Evolutionary conservation across 352 stramenopile species (phyloP).

Genomic region (Globisporangium acanthophoron): DNA sequence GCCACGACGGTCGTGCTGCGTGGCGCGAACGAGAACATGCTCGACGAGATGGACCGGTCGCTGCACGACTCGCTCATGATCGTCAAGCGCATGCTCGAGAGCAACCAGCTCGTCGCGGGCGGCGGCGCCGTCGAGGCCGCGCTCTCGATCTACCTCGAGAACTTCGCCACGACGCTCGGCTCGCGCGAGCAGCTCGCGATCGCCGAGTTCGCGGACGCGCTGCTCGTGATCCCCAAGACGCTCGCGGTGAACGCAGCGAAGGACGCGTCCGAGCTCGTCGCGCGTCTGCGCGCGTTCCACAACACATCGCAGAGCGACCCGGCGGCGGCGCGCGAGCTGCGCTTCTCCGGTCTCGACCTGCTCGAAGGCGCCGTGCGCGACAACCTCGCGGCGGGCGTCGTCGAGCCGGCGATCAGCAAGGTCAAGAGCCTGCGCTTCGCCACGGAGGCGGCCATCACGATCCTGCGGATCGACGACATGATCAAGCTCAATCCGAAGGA

Average conservation of each 20-base stretch:
- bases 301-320: constrained; percentile 91
- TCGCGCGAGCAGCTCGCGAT: constrained; percentile 98
- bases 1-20: constrained; percentile 97
- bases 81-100: constrained; percentile 99
- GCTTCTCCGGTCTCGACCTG: constrained; percentile 95
- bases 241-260: constrained; percentile 98
- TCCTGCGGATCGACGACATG: constrained; percentile 99
- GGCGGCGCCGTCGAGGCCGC: constrained; percentile 97
- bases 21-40: constrained; percentile 99
- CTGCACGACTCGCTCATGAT: constrained; percentile 99
- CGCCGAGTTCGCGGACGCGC: constrained; percentile 95
- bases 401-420: constrained; percentile 99
- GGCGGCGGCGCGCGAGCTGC: constrained; percentile 62
- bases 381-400: constrained; percentile 96
- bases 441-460: constrained; percentile 99
- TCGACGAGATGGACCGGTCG: constrained; percentile 99
- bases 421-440: constrained; percentile 99
- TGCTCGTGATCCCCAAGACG: constrained; percentile 89
- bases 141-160: constrained; percentile 97
- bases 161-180: constrained; percentile 96
- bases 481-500: constrained; percentile 95
- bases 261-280: constrained; percentile 98
- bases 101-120: constrained; percentile 96
- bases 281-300: constrained; percentile 95
- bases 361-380: constrained; percentile 93